phyloP scores from a whole-genome alignment of 768 basidiomycete species.

The Multifurca ochricompacta region DNA sequence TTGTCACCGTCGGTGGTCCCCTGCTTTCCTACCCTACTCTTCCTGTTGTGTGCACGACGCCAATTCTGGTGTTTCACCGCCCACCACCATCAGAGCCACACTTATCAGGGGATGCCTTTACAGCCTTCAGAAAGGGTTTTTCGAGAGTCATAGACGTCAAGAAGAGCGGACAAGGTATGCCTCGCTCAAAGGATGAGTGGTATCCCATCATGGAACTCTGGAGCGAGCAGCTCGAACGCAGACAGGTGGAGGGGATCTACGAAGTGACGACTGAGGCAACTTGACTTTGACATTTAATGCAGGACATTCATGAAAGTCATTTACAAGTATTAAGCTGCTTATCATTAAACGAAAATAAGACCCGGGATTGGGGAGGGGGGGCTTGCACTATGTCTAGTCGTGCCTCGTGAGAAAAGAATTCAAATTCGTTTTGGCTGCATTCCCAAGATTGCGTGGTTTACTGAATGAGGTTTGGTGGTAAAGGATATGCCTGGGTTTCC shows the following conservation, averaged over 20 bases:
- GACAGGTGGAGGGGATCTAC: slow-evolving; percentile 53
- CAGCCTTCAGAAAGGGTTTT: slow-evolving; percentile 57
- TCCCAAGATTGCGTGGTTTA: neutral
- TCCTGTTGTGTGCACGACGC: slow-evolving; percentile 45
- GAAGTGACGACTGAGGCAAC: slow-evolving; percentile 47
- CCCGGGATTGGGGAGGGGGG: too few species aligned
- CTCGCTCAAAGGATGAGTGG: slow-evolving; percentile 69
- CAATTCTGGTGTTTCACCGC: slow-evolving; percentile 53
- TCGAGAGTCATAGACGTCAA: slow-evolving; percentile 40
- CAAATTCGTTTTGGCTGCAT: neutral
- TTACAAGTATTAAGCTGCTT: neutral
- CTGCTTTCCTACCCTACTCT: slow-evolving; percentile 72
- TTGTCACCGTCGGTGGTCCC: slow-evolving; percentile 64
- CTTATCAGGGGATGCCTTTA: slow-evolving; percentile 38
- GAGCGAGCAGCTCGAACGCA: slow-evolving; percentile 56
- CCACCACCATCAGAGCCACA: slow-evolving; percentile 38
- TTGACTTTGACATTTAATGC: slow-evolving; percentile 11
- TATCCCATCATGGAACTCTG: slow-evolving; percentile 81
- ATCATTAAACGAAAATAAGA: neutral
- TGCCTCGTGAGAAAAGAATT: neutral
- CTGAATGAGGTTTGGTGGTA: too few species aligned
- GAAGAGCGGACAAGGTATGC: slow-evolving; percentile 58
- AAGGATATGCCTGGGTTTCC: too few species aligned
- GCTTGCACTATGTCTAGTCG: too few species aligned
- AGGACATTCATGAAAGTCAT: neutral